Evolutionary conservation across 169 alveolate genomes (phyloP).

Genomic region (Plasmodium coatneyi): DNA sequence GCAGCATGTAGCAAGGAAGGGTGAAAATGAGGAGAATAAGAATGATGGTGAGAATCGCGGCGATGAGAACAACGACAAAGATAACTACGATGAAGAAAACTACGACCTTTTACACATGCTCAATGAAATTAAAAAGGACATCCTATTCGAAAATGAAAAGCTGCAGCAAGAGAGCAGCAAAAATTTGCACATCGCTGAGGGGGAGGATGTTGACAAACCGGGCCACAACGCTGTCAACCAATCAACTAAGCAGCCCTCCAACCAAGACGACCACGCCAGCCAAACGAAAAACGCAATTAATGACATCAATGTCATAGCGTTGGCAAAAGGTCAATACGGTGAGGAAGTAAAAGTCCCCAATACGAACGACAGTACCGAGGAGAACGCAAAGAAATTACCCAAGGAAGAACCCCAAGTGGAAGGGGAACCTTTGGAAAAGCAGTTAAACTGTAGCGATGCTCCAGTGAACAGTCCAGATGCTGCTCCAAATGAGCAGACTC

Average conservation of each 20-base stretch:
- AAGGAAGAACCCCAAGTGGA: not conserved
- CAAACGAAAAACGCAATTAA: not conserved
- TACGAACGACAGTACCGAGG: not conserved
- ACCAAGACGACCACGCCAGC: not conserved
- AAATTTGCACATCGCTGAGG: not conserved
- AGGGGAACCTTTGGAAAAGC: conserved; percentile 10
- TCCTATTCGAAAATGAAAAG: not conserved
- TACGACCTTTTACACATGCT: not conserved
- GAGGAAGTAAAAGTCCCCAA: not conserved
- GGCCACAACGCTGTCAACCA: not conserved
- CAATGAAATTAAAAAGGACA: conserved; percentile 14
- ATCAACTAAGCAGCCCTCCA: not conserved
- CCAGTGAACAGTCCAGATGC: not conserved
- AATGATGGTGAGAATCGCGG: not conserved
- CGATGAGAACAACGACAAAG: not conserved
- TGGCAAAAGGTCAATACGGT: not conserved
- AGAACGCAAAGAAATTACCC: not conserved
- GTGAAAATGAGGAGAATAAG: not conserved
- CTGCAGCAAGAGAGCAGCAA: not conserved
- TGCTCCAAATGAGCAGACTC: conserved; percentile 3
- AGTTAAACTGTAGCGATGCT: not conserved
- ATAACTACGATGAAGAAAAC: not conserved
- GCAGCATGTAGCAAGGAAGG: not conserved
- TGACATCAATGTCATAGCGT: not conserved
- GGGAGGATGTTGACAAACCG: not conserved